Percentiles rank a stretch among this genome's conserved stretches.
Conservation (phyloP, 1,284 basidiomycete genomes). For the Naganishia sp. region DNA sequence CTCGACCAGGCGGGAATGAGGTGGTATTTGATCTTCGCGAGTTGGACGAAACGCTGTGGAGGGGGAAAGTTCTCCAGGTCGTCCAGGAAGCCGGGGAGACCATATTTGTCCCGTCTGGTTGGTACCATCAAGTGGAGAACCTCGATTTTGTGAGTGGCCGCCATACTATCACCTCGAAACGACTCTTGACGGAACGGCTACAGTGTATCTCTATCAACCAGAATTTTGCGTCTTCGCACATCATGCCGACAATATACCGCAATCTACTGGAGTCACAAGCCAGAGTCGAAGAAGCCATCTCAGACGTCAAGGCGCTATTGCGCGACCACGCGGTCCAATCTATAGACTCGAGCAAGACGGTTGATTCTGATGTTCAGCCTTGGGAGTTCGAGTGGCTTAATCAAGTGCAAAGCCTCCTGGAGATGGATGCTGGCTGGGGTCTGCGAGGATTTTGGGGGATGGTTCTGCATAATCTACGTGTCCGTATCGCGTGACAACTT, state of each 20-base stretch:
- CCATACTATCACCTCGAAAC: constrained; percentile 13
- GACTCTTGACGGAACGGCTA: constrained; percentile 8
- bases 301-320: constrained; percentile 57
- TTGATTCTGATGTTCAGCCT: constrained; percentile 22
- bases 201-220: constrained; percentile 58
- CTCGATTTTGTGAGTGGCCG: constrained; percentile 46
- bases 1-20: constrained; percentile 37
- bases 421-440: constrained; percentile 57
- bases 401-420: constrained; percentile 55
- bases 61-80: constrained; percentile 42
- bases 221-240: constrained; percentile 59
- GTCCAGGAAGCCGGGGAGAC: constrained; percentile 53
- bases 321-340: constrained; percentile 22
- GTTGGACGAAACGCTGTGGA: constrained; percentile 40
- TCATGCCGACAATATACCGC: constrained; percentile 55
- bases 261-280: constrained; percentile 52
- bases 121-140: constrained; percentile 55
- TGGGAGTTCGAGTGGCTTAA: constrained; percentile 57
- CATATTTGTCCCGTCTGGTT: constrained; percentile 57
- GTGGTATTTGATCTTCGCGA: constrained; percentile 51
- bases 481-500: constrained; percentile 33
- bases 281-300: constrained; percentile 54
- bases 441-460: constrained; percentile 52
- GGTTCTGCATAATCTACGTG: constrained; percentile 43
- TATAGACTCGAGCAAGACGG: constrained; percentile 14